Percentiles rank a stretch among this genome's conserved stretches.
Evolutionary conservation across 805 yeast genomes (phyloP).

Genomic region (Kregervanrija pseudodelftensis): DNA sequence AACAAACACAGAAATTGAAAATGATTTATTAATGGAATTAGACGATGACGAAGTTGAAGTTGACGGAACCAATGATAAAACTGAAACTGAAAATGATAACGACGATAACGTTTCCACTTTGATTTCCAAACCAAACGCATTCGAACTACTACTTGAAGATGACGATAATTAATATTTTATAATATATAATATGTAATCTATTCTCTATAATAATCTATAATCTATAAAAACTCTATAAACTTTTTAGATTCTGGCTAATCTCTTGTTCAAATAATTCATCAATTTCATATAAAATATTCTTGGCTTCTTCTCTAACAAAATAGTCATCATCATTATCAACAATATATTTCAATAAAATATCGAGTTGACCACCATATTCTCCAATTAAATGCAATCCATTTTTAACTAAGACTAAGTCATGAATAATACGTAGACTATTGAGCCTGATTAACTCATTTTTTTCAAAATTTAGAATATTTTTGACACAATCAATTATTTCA

Average conservation of each 20-base stretch:
- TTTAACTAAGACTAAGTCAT: constrained; percentile 45
- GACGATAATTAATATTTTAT: constrained; percentile 7
- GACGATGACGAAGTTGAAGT: constrained; percentile 10
- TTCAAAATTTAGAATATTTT: constrained; percentile 67
- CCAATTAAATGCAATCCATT: constrained; percentile 42
- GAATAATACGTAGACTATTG: constrained; percentile 62
- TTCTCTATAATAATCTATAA: neutral
- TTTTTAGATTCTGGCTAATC: neutral
- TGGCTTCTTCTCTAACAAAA: constrained; percentile 54
- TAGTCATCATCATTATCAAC: constrained; percentile 46
- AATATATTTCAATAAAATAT: constrained; percentile 36
- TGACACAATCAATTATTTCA: constrained; percentile 65
- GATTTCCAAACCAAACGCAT: constrained; percentile 15
- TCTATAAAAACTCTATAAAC: neutral
- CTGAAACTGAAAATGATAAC: constrained; percentile 18
- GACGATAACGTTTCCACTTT: constrained; percentile 5
- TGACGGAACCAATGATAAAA: constrained; percentile 12
- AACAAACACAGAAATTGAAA: constrained; percentile 8
- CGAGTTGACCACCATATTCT: constrained; percentile 37
- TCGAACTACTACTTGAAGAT: constrained; percentile 22
- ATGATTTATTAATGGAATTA: constrained; percentile 8
- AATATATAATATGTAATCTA: neutral
- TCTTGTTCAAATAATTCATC: constrained; percentile 17
- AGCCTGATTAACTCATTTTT: constrained; percentile 51
- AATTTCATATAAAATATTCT: constrained; percentile 27